Base-by-base conservation (phyloP, 202 grass and related monocot genomes). In the Bolboschoenoplectus hybrid region DNA sequence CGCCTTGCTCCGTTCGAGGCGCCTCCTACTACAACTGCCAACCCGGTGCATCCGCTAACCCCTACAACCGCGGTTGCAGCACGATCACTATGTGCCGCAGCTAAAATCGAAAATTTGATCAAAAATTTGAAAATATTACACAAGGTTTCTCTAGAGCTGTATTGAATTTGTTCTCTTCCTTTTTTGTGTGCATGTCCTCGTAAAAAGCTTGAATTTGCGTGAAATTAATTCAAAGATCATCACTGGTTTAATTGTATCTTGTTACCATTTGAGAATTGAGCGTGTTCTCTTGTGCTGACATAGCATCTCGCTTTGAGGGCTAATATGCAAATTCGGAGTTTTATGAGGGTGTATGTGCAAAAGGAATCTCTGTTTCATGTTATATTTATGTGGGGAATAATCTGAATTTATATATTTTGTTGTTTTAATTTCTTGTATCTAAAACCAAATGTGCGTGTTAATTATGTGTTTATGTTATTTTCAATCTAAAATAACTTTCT, bases 21-120 rank as follows among this genome's bases (percentile, higher is more conserved):
- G 94, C 94, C 0, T 94, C 94, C 34, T 94, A 97, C 90, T 94
- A 94, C 89, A 97, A 97, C 90, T 97, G 94, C 86, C 86, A 63
- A 62, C 82, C 91, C 7, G 92, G 92, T n/a, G 92, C 73, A 1
- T 11, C 86, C 69, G 92, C 90, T 83, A 94, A 97, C 74, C 90
- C 92, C 35, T 97, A 97, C 84, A 41, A 65, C 26, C 92, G 94
- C 73, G 89, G 94, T 1, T 97, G 94, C 86, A 86, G 53, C 69
- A 65, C 87, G 40, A 92, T 94, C 89, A 87, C 89, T 47, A 85
- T 91, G 76, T 97, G 94, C 89, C 86, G 94, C 43, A 73, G 76
- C 36, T 91, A 63, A 78, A 14, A 38, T 20, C 19, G 36, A 52
- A 39, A 26, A 26, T 26, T 26, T 26, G 26, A 26, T 26, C 26